Evolutionary conservation across 1,284 basidiomycete species (phyloP).

Genomic region (Sporisorium reilianum): DNA sequence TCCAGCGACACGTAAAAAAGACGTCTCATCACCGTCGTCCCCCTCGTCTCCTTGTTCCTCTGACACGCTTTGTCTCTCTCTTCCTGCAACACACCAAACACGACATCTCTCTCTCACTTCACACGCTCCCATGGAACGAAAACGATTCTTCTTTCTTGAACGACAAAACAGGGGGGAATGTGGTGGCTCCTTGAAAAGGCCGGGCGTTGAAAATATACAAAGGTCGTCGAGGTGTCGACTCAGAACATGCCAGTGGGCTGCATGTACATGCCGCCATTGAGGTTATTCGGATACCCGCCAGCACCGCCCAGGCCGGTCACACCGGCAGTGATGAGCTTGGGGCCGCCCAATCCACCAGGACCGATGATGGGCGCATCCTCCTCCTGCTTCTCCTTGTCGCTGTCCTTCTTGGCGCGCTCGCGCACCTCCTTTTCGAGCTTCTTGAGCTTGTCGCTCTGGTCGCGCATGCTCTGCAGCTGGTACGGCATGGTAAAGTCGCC

Average conservation of each 20-base stretch:
- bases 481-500: slow-evolving; percentile 98
- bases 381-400: slow-evolving; percentile 85
- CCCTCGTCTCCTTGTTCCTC: too few species aligned
- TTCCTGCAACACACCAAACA: too few species aligned
- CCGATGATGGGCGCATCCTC: slow-evolving; percentile 61
- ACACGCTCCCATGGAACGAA: too few species aligned
- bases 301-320: slow-evolving; percentile 22
- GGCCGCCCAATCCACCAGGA: slow-evolving; percentile 46
- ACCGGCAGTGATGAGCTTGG: slow-evolving; percentile 56
- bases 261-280: slow-evolving; percentile 52
- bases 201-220: background rate
- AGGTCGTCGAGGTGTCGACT: too few species aligned
- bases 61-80: too few species aligned
- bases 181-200: too few species aligned
- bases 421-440: slow-evolving; percentile 84
- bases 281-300: slow-evolving; percentile 35
- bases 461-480: slow-evolving; percentile 81
- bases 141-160: background rate
- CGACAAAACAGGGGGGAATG: background rate
- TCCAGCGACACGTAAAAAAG: too few species aligned
- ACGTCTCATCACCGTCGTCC: too few species aligned
- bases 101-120: too few species aligned
- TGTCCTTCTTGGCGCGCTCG: slow-evolving; percentile 79
- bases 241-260: slow-evolving; percentile 48
- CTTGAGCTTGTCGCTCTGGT: slow-evolving; percentile 54